Percentiles rank a stretch among this genome's conserved stretches.
Evolutionary conservation across 2,329 filamentous ascomycete genomes (phyloP).

Genomic region (Diaporthe citriasiana): DNA sequence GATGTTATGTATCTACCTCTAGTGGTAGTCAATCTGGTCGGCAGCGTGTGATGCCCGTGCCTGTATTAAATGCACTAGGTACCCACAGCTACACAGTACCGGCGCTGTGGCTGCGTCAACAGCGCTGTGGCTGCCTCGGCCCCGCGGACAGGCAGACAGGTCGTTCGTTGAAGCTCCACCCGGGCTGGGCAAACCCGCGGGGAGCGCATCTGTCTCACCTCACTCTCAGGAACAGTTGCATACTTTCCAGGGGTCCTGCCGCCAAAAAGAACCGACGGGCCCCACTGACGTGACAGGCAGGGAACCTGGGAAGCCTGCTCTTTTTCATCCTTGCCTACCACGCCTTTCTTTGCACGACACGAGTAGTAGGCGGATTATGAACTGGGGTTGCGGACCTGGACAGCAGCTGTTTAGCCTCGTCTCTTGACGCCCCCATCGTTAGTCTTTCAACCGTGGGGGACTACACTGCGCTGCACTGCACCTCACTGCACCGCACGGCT

Average conservation of each 20-base stretch:
- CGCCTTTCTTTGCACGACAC: constrained; percentile 17
- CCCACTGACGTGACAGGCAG: constrained; percentile 24
- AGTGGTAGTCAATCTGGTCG: not conserved
- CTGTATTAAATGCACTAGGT: not conserved
- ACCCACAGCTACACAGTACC: not conserved
- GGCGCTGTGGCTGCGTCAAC: too few relatives aligned
- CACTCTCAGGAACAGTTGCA: constrained; percentile 8
- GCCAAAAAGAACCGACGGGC: constrained; percentile 10
- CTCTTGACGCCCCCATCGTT: not conserved
- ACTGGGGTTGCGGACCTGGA: constrained; percentile 22
- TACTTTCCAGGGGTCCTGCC: constrained; percentile 26
- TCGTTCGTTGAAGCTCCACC: constrained; percentile 18
- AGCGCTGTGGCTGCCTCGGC: constrained; percentile 5
- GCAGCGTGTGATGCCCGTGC: not conserved
- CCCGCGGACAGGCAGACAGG: constrained; percentile 2
- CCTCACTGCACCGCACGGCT: not conserved
- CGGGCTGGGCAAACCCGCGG: constrained; percentile 29
- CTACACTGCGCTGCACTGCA: not conserved
- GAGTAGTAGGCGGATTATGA: constrained; percentile 7
- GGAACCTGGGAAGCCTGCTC: not conserved
- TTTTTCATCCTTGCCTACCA: constrained; percentile 18
- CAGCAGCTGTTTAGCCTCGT: constrained; percentile 7
- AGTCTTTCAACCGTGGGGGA: not conserved
- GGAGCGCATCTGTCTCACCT: constrained; percentile 14
- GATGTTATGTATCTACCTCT: not conserved